Conservation (phyloP, 768 basidiomycete genomes). For the Paxillus involutus region DNA sequence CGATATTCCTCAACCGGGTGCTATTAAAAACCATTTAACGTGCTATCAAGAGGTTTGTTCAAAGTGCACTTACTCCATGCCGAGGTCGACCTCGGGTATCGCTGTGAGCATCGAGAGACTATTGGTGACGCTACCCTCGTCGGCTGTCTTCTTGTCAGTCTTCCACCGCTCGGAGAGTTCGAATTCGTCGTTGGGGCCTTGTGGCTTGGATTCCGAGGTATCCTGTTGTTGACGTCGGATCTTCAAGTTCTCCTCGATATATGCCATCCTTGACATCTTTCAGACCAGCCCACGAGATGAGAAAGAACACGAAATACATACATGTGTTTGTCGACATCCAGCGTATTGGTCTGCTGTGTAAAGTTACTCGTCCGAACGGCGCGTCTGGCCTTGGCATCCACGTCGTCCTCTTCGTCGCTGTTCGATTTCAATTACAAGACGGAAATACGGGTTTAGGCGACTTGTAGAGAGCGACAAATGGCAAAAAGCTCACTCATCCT, state of each 20-base stretch:
- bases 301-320: constrained; percentile 37
- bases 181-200: constrained; percentile 69
- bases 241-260: constrained; percentile 92
- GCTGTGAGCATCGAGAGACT: constrained; percentile 95
- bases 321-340: constrained; percentile 99
- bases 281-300: not conserved
- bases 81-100: constrained; percentile 97
- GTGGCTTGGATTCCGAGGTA: constrained; percentile 41
- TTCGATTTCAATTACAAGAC: not conserved
- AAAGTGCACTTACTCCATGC: constrained; percentile 87
- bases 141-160: constrained; percentile 52
- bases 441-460: not conserved
- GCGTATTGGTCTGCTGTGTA: constrained; percentile 92
- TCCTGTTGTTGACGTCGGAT: constrained; percentile 61
- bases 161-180: constrained; percentile 71
- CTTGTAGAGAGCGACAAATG: not conserved
- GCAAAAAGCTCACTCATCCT: constrained; percentile 47
- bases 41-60: not conserved
- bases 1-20: constrained; percentile 89
- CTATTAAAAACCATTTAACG: constrained; percentile 37
- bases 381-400: constrained; percentile 68
- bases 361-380: constrained; percentile 89
- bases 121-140: constrained; percentile 93
- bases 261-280: constrained; percentile 76
- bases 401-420: constrained; percentile 65